Evolutionary conservation across 2,329 filamentous ascomycete species (phyloP), one percentile per base, ranked within the genome.

Genomic region (Penicillium palitans): DNA sequence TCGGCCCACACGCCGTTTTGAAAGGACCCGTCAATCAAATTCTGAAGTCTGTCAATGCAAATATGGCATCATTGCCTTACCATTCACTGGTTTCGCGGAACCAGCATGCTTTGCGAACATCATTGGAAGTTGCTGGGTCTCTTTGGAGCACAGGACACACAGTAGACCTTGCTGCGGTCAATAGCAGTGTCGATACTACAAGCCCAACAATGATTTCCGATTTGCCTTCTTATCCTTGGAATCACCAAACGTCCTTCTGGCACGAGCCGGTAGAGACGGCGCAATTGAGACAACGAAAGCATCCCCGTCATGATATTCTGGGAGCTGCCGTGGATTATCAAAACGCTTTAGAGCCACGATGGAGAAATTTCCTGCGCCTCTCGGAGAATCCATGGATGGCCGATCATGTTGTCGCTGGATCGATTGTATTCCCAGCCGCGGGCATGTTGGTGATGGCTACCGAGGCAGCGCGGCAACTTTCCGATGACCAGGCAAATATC

Each of bases 191-290:
- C 17, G 53, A 61, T 21, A 8, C 35, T 9, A 52, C 60, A 35
- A 42, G n/a, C 1, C 55, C 55, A 13, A 51, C 29, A 24, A 47
- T 58, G 31, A 17, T 65, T 49, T 25, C 61, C 2, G 72, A 78
- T 48, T 67, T 75, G 2, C 78, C 79, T 0, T 61, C 70, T 2
- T 81, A 80, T 54, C 72, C 76, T 0, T 81, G 77, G 66, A 72
- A 79, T 47, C 76, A 77, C 41, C 70, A 72, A 5, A 68, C 66
- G 2, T 65, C 35, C 0, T 77, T 76, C 61, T 80, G 78, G 78
- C 48, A 65, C 9, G 78, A 80, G 44, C 57, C 59, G 0, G 25
- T 62, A 4, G 46, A 65, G 8, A 62, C 58, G 27, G 53, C 62
- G 1, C 68, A 70, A 25, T 55, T 67, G 48, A 61, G 69, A 8